Percentiles rank a stretch among this genome's conserved stretches.
Conservation (phyloP, 768 basidiomycete genomes). For the Tubosaeta sp. region DNA sequence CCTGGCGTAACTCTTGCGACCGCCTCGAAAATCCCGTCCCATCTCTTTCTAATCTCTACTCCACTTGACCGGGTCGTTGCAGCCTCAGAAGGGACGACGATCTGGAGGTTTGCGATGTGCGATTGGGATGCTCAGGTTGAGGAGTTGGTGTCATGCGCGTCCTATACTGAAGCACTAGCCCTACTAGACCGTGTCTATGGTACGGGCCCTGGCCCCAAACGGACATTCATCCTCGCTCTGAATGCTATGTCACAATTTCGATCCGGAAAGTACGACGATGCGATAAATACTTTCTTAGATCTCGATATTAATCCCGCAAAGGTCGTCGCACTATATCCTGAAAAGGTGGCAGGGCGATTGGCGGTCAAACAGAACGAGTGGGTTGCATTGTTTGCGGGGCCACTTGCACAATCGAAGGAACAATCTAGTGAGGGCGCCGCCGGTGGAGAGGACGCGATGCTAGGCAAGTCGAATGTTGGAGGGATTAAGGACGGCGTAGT, state of each 20-base stretch:
- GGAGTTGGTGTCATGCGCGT: constrained; percentile 64
- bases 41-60: constrained; percentile 61
- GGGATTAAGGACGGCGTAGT: constrained; percentile 18
- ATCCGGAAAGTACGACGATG: constrained; percentile 61
- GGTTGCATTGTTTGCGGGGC: constrained; percentile 85
- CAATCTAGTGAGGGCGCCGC: neutral
- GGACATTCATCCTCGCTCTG: constrained; percentile 60
- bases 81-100: constrained; percentile 63
- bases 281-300: constrained; percentile 83
- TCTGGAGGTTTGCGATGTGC: constrained; percentile 74
- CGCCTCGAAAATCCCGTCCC: constrained; percentile 28
- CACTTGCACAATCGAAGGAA: constrained; percentile 26
- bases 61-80: constrained; percentile 69
- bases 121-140: constrained; percentile 81
- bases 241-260: constrained; percentile 79
- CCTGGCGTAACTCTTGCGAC: constrained; percentile 31
- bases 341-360: constrained; percentile 74
- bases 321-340: constrained; percentile 86
- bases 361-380: constrained; percentile 64
- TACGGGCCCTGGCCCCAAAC: constrained; percentile 27
- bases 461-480: constrained; percentile 26
- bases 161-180: constrained; percentile 76
- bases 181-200: constrained; percentile 50
- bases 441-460: constrained; percentile 24
- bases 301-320: constrained; percentile 92